A percentile compares a stretch with the other conserved stretches of the same genome.
phyloP scores from a whole-genome alignment of 495 filamentous ascomycete species.

The Astrocystis sublimbata region DNA sequence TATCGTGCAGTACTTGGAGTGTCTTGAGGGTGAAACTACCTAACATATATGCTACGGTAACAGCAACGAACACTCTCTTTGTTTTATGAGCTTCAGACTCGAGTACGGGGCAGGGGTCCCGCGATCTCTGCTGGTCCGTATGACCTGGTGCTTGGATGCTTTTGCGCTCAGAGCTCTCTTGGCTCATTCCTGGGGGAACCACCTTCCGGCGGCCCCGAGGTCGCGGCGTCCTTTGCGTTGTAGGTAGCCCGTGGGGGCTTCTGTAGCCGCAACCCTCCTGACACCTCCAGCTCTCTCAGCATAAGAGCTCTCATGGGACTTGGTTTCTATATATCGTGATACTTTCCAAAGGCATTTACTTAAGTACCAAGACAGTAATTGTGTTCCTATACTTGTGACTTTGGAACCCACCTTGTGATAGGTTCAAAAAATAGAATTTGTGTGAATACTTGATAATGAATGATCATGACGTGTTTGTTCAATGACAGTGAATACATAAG shows the following conservation, averaged over 20 bases:
- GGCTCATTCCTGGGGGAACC: constrained; percentile 10
- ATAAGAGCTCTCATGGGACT: constrained; percentile 1
- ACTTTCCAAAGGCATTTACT: not conserved
- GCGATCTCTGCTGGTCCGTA: constrained; percentile 21
- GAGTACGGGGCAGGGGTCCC: constrained; percentile 12
- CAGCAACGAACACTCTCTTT: not conserved
- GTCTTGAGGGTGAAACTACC: too few species aligned
- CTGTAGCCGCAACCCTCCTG: too few species aligned
- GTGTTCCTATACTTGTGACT: too few species aligned
- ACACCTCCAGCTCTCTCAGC: too few species aligned
- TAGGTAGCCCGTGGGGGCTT: not conserved
- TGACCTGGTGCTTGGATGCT: constrained; percentile 17
- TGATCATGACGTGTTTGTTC: too few species aligned
- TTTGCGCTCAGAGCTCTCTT: constrained; percentile 18
- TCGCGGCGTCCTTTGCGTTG: not conserved
- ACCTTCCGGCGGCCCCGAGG: constrained; percentile 1
- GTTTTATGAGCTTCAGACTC: not conserved
- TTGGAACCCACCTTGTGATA: too few species aligned
- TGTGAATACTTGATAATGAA: too few species aligned
- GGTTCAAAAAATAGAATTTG: too few species aligned
- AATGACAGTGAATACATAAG: too few species aligned
- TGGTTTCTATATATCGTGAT: not conserved
- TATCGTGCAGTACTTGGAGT: not conserved
- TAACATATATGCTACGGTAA: too few species aligned
- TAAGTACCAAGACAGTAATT: too few species aligned